phyloP scores from a whole-genome alignment of 2,329 filamentous ascomycete genomes.

The Rutstroemia sp. region DNA sequence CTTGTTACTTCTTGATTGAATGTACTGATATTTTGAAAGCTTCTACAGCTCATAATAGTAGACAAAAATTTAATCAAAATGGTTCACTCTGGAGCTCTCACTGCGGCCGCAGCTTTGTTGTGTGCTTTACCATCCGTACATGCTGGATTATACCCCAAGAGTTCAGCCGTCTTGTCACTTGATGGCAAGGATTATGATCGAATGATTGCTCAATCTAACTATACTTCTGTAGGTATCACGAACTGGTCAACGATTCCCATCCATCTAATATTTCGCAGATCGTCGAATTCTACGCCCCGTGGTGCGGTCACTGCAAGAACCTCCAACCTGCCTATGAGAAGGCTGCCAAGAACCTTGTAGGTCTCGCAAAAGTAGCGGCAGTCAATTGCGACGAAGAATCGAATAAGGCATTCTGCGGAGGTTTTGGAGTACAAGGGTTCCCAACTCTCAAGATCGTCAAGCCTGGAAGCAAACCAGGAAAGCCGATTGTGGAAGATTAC shows the following conservation, averaged over 20 bases:
- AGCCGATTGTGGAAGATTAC: constrained; percentile 84
- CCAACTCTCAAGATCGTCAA: constrained; percentile 91
- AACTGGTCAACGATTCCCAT: constrained; percentile 5
- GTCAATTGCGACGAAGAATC: constrained; percentile 89
- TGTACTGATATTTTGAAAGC: constrained; percentile 9
- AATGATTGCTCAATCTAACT: constrained; percentile 79
- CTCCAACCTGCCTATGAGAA: constrained; percentile 95
- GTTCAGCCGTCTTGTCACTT: constrained; percentile 79
- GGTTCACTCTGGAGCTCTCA: constrained; percentile 45
- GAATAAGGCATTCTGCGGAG: constrained; percentile 82
- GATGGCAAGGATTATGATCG: constrained; percentile 71
- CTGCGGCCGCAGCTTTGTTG: constrained; percentile 52
- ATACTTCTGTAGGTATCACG: constrained; percentile 67
- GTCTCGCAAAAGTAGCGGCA: constrained; percentile 88
- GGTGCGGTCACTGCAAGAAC: constrained; percentile 96
- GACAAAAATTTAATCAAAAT: constrained; percentile 32
- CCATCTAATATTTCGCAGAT: constrained; percentile 36
- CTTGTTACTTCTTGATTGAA: not conserved
- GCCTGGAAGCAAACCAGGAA: constrained; percentile 72
- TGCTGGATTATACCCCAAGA: constrained; percentile 75
- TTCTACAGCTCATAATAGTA: constrained; percentile 22
- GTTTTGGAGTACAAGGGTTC: constrained; percentile 87
- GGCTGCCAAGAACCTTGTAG: constrained; percentile 80
- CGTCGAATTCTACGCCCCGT: constrained; percentile 89
- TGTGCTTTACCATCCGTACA: constrained; percentile 52